Evolutionary conservation across 2,329 filamentous ascomycete species (phyloP), one percentile per base, ranked within the genome.

Genomic region (Zelopaecilomyces penicillatus): DNA sequence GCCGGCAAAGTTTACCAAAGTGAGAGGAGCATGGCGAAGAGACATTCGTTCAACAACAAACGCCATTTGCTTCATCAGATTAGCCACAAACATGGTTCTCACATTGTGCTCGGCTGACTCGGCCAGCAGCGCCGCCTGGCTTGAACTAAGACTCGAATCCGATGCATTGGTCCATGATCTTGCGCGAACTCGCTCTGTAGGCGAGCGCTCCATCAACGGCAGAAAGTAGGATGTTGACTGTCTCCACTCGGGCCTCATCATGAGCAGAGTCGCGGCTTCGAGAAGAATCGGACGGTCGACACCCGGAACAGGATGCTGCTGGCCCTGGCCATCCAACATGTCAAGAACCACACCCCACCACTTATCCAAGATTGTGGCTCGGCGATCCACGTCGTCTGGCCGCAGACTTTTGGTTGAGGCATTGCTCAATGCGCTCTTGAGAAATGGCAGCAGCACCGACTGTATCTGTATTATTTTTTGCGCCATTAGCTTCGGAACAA

Each of bases 1-100:
- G 48, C 87, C 90, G 43, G 87, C 88, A 60, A 95, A 95, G 30
- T 85, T 84, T 46, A 95, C 86, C 47, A 89, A 63, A 54, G 80
- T 84, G 19, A 71, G 56, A 1, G 77, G 76, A 4, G 70, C 71
- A 47, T 88, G 84, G 40, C 87, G 79, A 56, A 87, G 70, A 11
- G 87, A 89, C 81, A 95, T 85, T 59, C 88, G 91, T 44, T 93
- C 87, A 5, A 95, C 83, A n/a, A 89, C 85, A 51, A 93, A 85
- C 2, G 78, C 74, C 80, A 95, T 85, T 57, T 95, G 90, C 34
- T 83, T 80, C 36, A 88, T 74, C 30, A 96, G 67, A 53, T 93
- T 95, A 52, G 86, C 77, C 31, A 85, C 76, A 61, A 94, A 95
- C 64, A 89, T 90, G 57, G 87, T 91, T 47, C 86, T 80, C 27